phyloP scores from a whole-genome alignment of 2,329 filamentous ascomycete species.

The Elsinoe batatas region DNA sequence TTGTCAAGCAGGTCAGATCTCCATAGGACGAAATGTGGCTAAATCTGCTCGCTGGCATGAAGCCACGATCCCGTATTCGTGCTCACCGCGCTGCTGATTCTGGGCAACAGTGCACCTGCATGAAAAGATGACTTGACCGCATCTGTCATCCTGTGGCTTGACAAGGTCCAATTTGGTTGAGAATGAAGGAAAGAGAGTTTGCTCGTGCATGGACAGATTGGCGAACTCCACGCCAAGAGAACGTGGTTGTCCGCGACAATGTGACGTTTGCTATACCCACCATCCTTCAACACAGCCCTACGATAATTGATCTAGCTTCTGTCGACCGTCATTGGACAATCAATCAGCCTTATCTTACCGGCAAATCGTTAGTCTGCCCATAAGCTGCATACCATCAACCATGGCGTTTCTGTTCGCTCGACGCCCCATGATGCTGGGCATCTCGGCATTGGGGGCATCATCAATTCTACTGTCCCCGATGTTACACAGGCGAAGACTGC shows the following conservation, averaged over 20 bases:
- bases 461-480: slow-evolving; percentile 22
- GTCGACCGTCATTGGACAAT: background rate
- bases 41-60: background rate
- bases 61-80: background rate
- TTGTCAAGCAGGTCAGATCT: too few relatives aligned
- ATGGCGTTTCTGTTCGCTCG: slow-evolving; percentile 12
- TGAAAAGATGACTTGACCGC: background rate
- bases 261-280: background rate
- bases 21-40: background rate
- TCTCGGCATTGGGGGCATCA: slow-evolving; percentile 19
- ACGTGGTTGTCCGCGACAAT: background rate
- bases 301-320: background rate
- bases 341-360: background rate
- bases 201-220: background rate
- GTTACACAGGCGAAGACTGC: slow-evolving; percentile 24
- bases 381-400: background rate
- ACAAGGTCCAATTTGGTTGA: background rate
- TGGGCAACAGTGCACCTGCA: background rate
- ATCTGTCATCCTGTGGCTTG: background rate
- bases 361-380: background rate
- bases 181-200: background rate
- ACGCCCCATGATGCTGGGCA: slow-evolving; percentile 12
- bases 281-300: background rate
- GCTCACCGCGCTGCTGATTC: background rate
- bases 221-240: background rate